Percentiles rank a stretch among this genome's conserved stretches.
These are phyloP conservation scores for Plasmodium gallinaceum DNA, from an alignment of 169 alveolate genomes.

Conservation along the genomic window DNA sequence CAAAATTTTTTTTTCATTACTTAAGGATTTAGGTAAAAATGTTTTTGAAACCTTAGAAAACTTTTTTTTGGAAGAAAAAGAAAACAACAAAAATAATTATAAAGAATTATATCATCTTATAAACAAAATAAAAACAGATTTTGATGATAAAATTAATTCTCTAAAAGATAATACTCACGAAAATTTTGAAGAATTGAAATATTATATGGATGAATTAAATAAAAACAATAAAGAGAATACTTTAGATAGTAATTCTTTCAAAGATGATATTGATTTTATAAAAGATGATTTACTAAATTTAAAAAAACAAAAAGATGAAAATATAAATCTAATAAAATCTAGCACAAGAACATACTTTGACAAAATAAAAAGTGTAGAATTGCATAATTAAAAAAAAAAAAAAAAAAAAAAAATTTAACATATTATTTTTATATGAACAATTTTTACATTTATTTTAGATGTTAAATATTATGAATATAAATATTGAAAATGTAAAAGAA, in stretches of 20 bases:
- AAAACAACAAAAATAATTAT: slow-evolving; percentile 37
- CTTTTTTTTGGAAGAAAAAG: slow-evolving; percentile 67
- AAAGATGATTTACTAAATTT: slow-evolving; percentile 35
- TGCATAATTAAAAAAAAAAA: neutral
- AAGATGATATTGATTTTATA: slow-evolving; percentile 32
- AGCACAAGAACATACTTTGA: slow-evolving; percentile 60
- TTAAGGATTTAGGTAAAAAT: slow-evolving; percentile 35
- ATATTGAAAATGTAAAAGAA: slow-evolving; percentile 44
- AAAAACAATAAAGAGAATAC: slow-evolving; percentile 42
- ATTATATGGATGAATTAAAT: slow-evolving; percentile 67
- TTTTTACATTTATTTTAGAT: slow-evolving; percentile 12
- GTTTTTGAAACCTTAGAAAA: slow-evolving; percentile 66
- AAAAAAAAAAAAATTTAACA: neutral
- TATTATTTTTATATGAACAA: slow-evolving; percentile 5
- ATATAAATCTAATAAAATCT: slow-evolving; percentile 44
- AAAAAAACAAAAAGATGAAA: slow-evolving; percentile 71
- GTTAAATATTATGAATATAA: slow-evolving; percentile 50
- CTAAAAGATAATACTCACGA: slow-evolving; percentile 74
- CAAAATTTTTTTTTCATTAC: neutral
- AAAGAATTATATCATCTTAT: slow-evolving; percentile 57
- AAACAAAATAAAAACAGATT: slow-evolving; percentile 61
- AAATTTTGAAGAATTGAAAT: slow-evolving; percentile 68
- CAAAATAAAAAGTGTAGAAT: slow-evolving; percentile 46
- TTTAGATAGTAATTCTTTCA: slow-evolving; percentile 31
- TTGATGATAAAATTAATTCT: slow-evolving; percentile 73